Conservation (phyloP, 768 basidiomycete species). For the Podaxis mareebaensis region DNA sequence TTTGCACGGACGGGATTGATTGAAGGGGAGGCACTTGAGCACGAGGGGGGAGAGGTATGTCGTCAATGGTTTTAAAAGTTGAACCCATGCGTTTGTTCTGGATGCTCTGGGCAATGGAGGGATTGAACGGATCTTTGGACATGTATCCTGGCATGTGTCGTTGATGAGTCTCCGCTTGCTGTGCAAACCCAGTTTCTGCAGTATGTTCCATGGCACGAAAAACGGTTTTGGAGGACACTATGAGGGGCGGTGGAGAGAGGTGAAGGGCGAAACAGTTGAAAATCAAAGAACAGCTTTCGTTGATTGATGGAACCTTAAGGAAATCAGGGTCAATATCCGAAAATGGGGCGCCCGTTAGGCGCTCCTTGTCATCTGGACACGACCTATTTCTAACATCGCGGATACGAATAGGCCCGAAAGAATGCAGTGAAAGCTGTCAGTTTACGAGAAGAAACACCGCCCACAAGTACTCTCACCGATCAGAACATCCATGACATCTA, state of each 20-base stretch:
- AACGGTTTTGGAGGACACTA: background rate
- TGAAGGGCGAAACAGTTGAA: no score
- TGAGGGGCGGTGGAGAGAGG: background rate
- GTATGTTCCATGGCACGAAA: background rate
- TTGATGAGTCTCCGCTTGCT: background rate
- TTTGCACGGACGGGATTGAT: background rate
- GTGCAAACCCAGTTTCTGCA: background rate
- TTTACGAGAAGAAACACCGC: no score
- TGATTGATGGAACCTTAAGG: no score
- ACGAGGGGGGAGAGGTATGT: background rate
- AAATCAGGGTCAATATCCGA: no score
- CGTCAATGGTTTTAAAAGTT: background rate
- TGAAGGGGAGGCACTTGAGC: background rate
- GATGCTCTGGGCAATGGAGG: background rate
- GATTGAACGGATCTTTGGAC: slow-evolving; percentile 2
- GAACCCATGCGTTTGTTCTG: background rate
- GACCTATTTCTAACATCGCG: no score
- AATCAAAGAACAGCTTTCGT: no score
- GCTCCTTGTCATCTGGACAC: no score
- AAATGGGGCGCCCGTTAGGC: no score
- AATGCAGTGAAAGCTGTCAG: no score
- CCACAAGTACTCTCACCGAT: no score
- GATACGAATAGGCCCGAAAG: no score
- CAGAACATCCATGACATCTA: no score
- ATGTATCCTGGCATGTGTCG: background rate